Conservation (phyloP, 495 filamentous ascomycete species). For the Lasiosphaeris hirsuta region DNA sequence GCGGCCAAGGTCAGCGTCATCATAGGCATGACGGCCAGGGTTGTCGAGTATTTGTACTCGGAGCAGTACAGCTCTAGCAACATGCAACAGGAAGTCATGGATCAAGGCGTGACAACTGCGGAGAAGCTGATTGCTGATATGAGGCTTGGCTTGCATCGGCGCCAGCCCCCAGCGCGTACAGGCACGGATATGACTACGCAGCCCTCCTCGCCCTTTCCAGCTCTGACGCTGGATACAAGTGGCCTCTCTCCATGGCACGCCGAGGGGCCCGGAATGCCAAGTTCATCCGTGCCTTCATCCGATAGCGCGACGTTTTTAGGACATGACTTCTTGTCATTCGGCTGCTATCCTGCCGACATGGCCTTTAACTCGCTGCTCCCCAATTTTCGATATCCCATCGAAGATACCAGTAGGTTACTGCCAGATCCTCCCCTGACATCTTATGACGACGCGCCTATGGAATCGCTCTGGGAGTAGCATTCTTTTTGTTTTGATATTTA, state of each 20-base stretch:
- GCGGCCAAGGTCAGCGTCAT: slow-evolving; percentile 14
- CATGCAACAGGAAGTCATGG: slow-evolving; percentile 2
- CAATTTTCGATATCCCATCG: background rate
- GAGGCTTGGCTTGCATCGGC: slow-evolving; percentile 9
- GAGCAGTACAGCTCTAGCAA: background rate
- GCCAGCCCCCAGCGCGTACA: background rate
- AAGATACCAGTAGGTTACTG: no score
- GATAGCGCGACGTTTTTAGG: slow-evolving; percentile 2
- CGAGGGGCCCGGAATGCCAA: background rate
- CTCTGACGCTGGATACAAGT: background rate
- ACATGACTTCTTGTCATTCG: slow-evolving; percentile 6
- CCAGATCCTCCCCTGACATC: background rate
- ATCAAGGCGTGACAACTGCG: slow-evolving; percentile 6
- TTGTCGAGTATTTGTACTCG: slow-evolving; percentile 9
- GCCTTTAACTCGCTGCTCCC: background rate
- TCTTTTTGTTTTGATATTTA: background rate
- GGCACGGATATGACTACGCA: background rate
- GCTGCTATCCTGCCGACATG: background rate
- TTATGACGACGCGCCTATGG: background rate
- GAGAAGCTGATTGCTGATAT: slow-evolving; percentile 9
- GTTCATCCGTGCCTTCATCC: background rate
- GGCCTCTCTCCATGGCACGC: background rate
- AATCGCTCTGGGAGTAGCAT: slow-evolving; percentile 7
- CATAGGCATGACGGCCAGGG: slow-evolving; percentile 2
- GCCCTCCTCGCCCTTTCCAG: background rate